Base-by-base conservation (phyloP, 306 rosid genomes). In the Trifolium fragiferum region DNA sequence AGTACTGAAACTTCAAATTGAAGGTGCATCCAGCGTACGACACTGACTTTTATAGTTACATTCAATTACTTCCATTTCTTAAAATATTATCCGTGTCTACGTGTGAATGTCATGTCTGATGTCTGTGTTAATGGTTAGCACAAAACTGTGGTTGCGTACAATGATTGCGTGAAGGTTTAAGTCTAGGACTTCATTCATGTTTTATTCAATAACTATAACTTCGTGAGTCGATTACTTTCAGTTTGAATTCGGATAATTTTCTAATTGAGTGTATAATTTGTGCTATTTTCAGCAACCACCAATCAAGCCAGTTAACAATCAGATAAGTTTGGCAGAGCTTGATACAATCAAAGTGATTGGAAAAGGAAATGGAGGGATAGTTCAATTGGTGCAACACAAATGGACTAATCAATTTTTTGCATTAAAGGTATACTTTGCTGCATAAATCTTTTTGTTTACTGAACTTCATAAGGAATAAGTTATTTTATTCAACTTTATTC, bases 381-480 rank as follows among this genome's bases (percentile, higher is more conserved):
- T 94, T 76, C 99, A 87, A 78, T 78, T 92, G 94, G 99, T 94
- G 55, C 96, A 86, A 77, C 99, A 94, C 89, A 94, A 94, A 87
- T 92, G 97, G 99, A 94, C 97, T 70, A 88, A 83, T 80, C 99
- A 94, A 81, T 91, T 94, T 87, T 94, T 94, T 86, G 98, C 98
- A 15, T 82, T 94, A 10, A 94, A 94, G 97, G 99, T 92, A 86
- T 43, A 64, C 37, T 51, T 32, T 54, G 46, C 53, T 44, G 32
- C 82, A 7, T 20, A 43, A 7, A 37, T 37, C 2, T 7, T 2
- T 37, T 37, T 37, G 40, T 35, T 35, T 35, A 35, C 9, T 35
- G 40, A 35, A 35, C 9, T 35, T 35, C 40, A 35, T 35, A 35
- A 7, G 40, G 40, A 35, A 35, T 35, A 35, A 35, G 40, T 35